Conservation (phyloP, 345 rosid genomes). For the Citrus cavaleriei region DNA sequence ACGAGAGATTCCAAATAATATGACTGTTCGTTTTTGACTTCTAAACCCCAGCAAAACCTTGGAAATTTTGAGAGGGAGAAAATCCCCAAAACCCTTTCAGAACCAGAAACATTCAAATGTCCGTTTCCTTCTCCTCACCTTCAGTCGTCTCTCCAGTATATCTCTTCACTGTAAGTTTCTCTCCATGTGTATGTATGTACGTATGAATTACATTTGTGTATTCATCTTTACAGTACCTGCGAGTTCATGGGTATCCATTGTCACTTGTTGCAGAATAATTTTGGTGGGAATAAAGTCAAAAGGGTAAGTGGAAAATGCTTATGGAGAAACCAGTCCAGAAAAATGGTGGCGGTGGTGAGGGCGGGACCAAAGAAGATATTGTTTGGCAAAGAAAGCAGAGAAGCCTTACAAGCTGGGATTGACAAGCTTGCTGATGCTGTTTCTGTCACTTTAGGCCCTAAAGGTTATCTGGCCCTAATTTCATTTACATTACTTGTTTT, state of each 20-base stretch:
- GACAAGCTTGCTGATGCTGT: constrained; percentile 92
- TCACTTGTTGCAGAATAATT: constrained; percentile 26
- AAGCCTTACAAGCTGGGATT: constrained; percentile 73
- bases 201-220: neutral
- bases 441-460: constrained; percentile 79
- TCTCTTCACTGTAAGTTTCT: constrained; percentile 7
- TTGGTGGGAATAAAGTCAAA: constrained; percentile 18
- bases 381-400: constrained; percentile 65
- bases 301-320: constrained; percentile 15
- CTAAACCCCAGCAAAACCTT: neutral
- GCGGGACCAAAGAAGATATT: constrained; percentile 74
- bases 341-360: constrained; percentile 34
- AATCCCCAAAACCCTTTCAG: neutral
- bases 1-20: neutral
- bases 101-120: neutral
- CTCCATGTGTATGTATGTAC: neutral
- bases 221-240: neutral
- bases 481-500: neutral
- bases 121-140: constrained; percentile 9
- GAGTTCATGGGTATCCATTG: neutral
- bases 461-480: constrained; percentile 32
- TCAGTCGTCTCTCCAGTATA: constrained; percentile 5
- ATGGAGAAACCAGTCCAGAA: constrained; percentile 28
- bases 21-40: neutral
- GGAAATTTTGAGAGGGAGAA: neutral